Percentiles rank a stretch among this genome's conserved stretches.
Evolutionary conservation across 164 flowering plant genomes (phyloP).

Genomic region (Stephania cephalantha): DNA sequence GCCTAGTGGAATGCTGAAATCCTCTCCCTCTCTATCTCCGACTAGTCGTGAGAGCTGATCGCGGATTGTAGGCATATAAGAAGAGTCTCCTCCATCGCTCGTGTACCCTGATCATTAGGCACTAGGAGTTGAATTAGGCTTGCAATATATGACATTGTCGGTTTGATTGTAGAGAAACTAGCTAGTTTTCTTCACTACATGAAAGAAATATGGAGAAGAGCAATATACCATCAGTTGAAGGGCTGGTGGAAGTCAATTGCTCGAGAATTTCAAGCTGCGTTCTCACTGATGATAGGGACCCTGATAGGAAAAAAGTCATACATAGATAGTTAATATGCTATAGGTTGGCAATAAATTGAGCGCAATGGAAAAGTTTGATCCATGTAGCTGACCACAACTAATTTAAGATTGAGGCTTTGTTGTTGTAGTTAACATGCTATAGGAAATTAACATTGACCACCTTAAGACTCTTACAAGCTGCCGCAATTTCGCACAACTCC

Average conservation of each 20-base stretch:
- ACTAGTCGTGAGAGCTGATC: slow-evolving; percentile 62
- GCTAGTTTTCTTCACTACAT: background rate
- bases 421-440: no score
- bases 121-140: no score
- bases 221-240: slow-evolving; percentile 39
- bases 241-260: slow-evolving; percentile 56
- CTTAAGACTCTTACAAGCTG: no score
- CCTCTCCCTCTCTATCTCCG: slow-evolving; percentile 56
- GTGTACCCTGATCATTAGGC: slow-evolving; percentile 41
- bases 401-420: no score
- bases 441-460: no score
- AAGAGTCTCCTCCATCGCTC: slow-evolving; percentile 42
- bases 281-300: slow-evolving; percentile 54
- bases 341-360: no score
- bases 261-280: slow-evolving; percentile 73
- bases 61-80: slow-evolving; percentile 42
- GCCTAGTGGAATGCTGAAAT: slow-evolving; percentile 73
- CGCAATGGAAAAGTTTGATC: no score
- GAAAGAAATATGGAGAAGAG: background rate
- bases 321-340: background rate
- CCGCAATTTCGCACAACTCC: no score
- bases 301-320: slow-evolving; percentile 18
- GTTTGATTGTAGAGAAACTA: background rate
- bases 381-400: no score
- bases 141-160: background rate